Evolutionary conservation across 257 asterid species (phyloP).

Genomic region (Catharanthus roseus): DNA sequence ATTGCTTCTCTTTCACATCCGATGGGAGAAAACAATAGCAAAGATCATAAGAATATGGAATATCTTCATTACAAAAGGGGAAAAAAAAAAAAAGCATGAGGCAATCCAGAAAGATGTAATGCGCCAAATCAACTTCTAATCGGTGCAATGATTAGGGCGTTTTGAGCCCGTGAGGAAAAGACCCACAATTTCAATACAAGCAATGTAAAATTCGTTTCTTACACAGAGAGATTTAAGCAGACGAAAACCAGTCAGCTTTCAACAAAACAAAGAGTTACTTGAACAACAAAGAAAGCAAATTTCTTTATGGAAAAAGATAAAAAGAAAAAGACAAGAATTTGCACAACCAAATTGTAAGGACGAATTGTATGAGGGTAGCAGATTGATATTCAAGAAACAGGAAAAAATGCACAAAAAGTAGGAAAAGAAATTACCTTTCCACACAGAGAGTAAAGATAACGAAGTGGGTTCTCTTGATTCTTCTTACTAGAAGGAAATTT

Average conservation of each 20-base stretch:
- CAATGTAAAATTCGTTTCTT: conserved; percentile 6
- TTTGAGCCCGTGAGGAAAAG: too few relatives aligned
- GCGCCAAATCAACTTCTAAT: background rate
- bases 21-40: background rate
- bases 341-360: background rate
- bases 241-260: background rate
- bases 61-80: background rate
- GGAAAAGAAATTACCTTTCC: conserved; percentile 24
- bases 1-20: background rate
- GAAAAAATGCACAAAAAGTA: background rate
- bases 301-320: too few relatives aligned
- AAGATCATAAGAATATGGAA: background rate
- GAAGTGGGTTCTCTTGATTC: conserved; percentile 16
- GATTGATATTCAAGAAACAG: background rate
- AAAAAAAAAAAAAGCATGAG: background rate
- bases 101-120: conserved; percentile 6
- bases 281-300: background rate
- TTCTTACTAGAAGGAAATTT: background rate
- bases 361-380: conserved; percentile 15
- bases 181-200: background rate
- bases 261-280: background rate
- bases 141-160: background rate
- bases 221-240: background rate
- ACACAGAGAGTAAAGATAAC: conserved; percentile 13
- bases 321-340: too few relatives aligned